Evolutionary conservation across 2,329 filamentous ascomycete genomes (phyloP).

Genomic region (Xylaria digitata): DNA sequence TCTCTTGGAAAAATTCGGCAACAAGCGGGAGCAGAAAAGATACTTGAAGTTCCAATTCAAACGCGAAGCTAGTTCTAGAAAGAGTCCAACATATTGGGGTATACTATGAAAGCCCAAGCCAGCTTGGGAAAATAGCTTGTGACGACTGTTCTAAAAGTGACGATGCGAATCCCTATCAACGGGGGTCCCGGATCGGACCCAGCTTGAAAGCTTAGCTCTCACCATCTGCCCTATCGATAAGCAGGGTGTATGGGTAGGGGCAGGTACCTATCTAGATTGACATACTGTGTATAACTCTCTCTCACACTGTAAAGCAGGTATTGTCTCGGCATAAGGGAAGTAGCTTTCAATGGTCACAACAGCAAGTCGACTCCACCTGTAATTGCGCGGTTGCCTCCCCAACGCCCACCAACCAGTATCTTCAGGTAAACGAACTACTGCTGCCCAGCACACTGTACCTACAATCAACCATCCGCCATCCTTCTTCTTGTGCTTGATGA

Average conservation of each 20-base stretch:
- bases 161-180: slow-evolving; percentile 2
- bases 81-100: slow-evolving; percentile 7
- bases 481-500: slow-evolving; percentile 27
- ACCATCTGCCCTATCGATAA: slow-evolving; percentile 3
- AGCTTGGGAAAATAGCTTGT: slow-evolving; percentile 12
- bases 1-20: not conserved
- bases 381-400: slow-evolving; percentile 44
- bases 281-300: too few relatives aligned
- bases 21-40: slow-evolving; percentile 1
- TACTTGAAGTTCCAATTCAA: slow-evolving; percentile 1
- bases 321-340: not conserved
- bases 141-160: slow-evolving; percentile 12
- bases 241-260: too few relatives aligned
- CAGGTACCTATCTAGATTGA: too few relatives aligned
- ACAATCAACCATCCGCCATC: slow-evolving; percentile 8
- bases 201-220: slow-evolving; percentile 5
- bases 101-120: slow-evolving; percentile 20
- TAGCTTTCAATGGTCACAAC: slow-evolving; percentile 9
- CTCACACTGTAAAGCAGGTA: too few relatives aligned
- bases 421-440: slow-evolving; percentile 31
- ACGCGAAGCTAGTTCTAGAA: slow-evolving; percentile 4
- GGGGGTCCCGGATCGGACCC: not conserved
- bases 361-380: slow-evolving; percentile 22
- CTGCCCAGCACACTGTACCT: not conserved
- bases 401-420: slow-evolving; percentile 40